Evolutionary conservation across 306 rosid genomes (phyloP), one percentile per base, ranked within the genome.

Genomic region (Prinsepia uniflora): DNA sequence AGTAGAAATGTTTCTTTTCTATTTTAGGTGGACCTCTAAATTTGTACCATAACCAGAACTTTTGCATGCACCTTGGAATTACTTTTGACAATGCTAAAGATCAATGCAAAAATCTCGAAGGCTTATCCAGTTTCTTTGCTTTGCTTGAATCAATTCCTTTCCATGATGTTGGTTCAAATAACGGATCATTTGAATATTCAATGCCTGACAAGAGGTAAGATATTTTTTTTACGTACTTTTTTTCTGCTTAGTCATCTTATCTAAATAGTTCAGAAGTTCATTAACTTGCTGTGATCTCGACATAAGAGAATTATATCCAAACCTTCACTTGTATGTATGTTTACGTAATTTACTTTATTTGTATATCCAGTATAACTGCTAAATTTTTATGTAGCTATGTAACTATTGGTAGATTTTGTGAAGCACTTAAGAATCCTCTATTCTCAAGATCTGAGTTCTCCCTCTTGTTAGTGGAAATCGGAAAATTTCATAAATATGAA

Each of bases 101-200:
- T 66, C 94, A 87, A 68, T 90, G 98, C 88, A 81, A 79, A 80
- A 90, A 86, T 79, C 89, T 95, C 55, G 96, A 87, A 83, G 92
- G 89, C 73, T 86, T 93, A 81, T 83, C 94, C 63, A 87, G 78
- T 87, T 88, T 93, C 75, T 69, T 93, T 81, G 87, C 90, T 75
- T 79, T 93, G 78, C 91, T 93, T 19, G 92, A 87, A 87, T 90
- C 97, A 62, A 86, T 93, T 77, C 98, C 98, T 84, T 83, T 93
- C 69, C 83, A 88, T 43, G 93, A 86, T 79, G 72, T 83, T 63
- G 84, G 84, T 81, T 79, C 91, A 64, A 73, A 67, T 53, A 77
- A 90, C 81, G 86, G 82, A 68, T 88, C 92, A 71, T 84, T 78
- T 73, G 94, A 89, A 55, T 78, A 76, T 86, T 85, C 90, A 67